These are phyloP conservation scores for Penicillium silybi DNA, from an alignment of 495 filamentous ascomycete species.

Conservation along the genomic window DNA sequence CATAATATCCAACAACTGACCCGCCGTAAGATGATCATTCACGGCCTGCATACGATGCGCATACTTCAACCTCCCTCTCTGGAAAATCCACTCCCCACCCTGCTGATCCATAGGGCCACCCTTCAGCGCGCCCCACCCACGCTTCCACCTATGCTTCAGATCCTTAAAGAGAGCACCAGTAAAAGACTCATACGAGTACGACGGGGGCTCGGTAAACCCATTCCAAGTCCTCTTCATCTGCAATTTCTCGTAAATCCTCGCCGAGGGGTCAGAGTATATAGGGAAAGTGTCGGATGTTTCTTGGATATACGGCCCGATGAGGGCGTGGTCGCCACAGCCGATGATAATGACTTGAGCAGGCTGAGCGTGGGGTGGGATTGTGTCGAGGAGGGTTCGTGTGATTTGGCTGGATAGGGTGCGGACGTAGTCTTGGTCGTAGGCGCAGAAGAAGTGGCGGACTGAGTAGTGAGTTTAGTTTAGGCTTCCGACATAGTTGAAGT, in stretches of 20 bases:
- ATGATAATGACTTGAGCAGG: slow-evolving; percentile 27
- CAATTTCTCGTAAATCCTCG: slow-evolving; percentile 17
- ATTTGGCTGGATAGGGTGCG: slow-evolving; percentile 15
- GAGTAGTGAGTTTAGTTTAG: not conserved
- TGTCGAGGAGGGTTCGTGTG: slow-evolving; percentile 15
- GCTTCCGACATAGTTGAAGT: not conserved
- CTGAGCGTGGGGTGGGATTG: slow-evolving; percentile 8
- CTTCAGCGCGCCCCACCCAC: slow-evolving; percentile 6
- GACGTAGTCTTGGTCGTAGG: slow-evolving; percentile 28
- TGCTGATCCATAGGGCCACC: slow-evolving; percentile 19
- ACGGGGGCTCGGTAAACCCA: slow-evolving; percentile 17
- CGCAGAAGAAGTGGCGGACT: slow-evolving; percentile 30
- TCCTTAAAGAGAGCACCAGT: slow-evolving; percentile 1
- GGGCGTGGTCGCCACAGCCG: slow-evolving; percentile 20
- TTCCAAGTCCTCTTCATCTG: slow-evolving; percentile 16
- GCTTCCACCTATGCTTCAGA: slow-evolving; percentile 16
- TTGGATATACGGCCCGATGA: slow-evolving; percentile 21
- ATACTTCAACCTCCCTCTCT: slow-evolving; percentile 13
- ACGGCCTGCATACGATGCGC: slow-evolving; percentile 22
- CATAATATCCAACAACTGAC: slow-evolving; percentile 20
- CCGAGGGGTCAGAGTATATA: slow-evolving; percentile 21
- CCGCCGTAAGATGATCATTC: slow-evolving; percentile 27
- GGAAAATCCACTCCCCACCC: slow-evolving; percentile 26
- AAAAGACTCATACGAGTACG: slow-evolving; percentile 12
- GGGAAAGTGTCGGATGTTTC: slow-evolving; percentile 16